Evolutionary conservation across 1,284 basidiomycete species (phyloP).

Genomic region (Marasmius oreades): DNA sequence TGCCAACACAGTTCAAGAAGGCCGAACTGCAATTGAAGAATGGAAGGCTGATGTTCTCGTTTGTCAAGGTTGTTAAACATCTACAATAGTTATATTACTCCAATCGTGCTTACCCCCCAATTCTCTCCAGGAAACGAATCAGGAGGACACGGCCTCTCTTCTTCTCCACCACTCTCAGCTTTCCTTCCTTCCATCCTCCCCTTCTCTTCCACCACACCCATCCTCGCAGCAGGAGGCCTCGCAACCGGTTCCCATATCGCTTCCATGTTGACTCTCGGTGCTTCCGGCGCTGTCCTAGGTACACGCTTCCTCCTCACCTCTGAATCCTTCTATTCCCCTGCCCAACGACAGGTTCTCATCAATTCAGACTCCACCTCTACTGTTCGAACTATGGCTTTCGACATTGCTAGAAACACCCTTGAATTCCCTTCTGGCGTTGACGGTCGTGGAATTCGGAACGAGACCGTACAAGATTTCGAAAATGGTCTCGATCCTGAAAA

Average conservation of each 20-base stretch:
- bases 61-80: conserved; percentile 71
- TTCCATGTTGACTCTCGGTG: conserved; percentile 60
- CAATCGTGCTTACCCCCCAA: no score
- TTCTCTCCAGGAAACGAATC: conserved; percentile 43
- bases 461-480: conserved; percentile 57
- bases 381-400: conserved; percentile 65
- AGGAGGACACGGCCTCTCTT: conserved; percentile 64
- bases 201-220: conserved; percentile 41
- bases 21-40: conserved; percentile 47
- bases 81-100: no score
- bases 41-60: conserved; percentile 71
- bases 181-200: conserved; percentile 55
- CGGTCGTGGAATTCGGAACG: conserved; percentile 57
- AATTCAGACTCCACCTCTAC: conserved; percentile 46
- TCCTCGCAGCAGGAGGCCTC: conserved; percentile 64
- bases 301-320: conserved; percentile 70
- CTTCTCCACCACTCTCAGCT: conserved; percentile 54
- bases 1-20: conserved; percentile 56
- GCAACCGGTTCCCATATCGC: conserved; percentile 61
- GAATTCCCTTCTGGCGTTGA: conserved; percentile 70
- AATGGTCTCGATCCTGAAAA: conserved; percentile 41
- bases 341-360: conserved; percentile 54
- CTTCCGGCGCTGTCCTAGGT: conserved; percentile 62
- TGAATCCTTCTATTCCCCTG: conserved; percentile 57
- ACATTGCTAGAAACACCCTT: conserved; percentile 52